Evolutionary conservation across 1,284 basidiomycete genomes (phyloP).

Genomic region (Exsudoporus floridanus): DNA sequence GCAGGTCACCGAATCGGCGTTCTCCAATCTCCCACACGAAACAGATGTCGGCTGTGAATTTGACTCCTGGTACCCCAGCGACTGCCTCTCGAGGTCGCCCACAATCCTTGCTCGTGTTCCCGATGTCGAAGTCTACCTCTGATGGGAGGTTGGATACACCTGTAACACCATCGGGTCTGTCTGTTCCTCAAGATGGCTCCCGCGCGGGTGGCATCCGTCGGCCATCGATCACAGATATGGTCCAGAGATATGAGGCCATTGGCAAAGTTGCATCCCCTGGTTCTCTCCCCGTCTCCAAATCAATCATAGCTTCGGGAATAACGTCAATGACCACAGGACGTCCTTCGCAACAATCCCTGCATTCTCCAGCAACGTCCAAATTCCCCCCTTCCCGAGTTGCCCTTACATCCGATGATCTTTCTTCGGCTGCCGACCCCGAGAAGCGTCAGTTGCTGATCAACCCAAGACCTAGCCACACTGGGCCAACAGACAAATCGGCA

Average conservation of each 20-base stretch:
- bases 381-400: constrained; percentile 24
- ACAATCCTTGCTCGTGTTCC: constrained; percentile 73
- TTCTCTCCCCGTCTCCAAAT: constrained; percentile 38
- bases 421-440: constrained; percentile 17
- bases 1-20: constrained; percentile 30
- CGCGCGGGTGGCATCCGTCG: constrained; percentile 45
- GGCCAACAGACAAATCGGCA: constrained; percentile 17
- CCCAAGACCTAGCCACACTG: constrained; percentile 12
- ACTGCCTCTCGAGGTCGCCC: constrained; percentile 52
- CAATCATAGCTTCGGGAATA: constrained; percentile 21
- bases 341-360: constrained; percentile 18
- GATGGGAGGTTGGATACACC: constrained; percentile 36
- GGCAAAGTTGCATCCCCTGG: constrained; percentile 30
- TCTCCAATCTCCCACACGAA: constrained; percentile 29
- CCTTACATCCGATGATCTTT: constrained; percentile 11
- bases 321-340: constrained; percentile 24
- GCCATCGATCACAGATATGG: constrained; percentile 80
- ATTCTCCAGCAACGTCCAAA: constrained; percentile 30
- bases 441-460: constrained; percentile 19
- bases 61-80: constrained; percentile 22
- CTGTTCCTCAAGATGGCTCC: constrained; percentile 45
- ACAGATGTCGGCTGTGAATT: constrained; percentile 26
- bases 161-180: constrained; percentile 38
- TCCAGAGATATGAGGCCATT: constrained; percentile 73
- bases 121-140: constrained; percentile 47